These are phyloP conservation scores for Blastosporella zonata DNA, from an alignment of 1,284 basidiomycete species.

Conservation along the genomic window DNA sequence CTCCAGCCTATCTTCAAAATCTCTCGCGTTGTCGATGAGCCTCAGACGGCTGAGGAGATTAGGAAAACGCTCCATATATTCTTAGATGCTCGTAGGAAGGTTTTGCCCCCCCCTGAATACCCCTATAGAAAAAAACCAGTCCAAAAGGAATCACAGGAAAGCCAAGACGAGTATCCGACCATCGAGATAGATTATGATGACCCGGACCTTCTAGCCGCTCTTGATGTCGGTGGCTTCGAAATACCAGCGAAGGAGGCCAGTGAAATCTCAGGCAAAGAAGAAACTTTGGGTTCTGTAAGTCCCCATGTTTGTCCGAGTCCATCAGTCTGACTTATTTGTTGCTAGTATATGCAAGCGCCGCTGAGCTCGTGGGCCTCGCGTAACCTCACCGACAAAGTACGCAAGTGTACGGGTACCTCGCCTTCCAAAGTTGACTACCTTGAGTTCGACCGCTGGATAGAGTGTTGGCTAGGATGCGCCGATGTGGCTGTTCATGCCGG, in stretches of 20 bases:
- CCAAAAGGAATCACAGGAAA: slow-evolving; percentile 57
- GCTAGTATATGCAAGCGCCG: slow-evolving; percentile 28
- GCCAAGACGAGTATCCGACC: slow-evolving; percentile 68
- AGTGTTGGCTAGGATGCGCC: slow-evolving; percentile 78
- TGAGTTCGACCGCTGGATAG: slow-evolving; percentile 55
- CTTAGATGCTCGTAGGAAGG: slow-evolving; percentile 55
- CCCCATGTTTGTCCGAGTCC: background rate
- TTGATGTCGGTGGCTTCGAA: slow-evolving; percentile 36
- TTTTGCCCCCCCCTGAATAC: slow-evolving; percentile 46
- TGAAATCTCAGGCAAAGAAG: slow-evolving; percentile 39
- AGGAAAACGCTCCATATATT: slow-evolving; percentile 62
- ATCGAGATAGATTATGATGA: slow-evolving; percentile 60
- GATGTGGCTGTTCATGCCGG: slow-evolving; percentile 53
- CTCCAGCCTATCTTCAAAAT: slow-evolving; percentile 26
- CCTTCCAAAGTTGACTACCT: slow-evolving; percentile 14
- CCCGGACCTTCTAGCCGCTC: slow-evolving; percentile 49
- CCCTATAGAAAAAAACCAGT: slow-evolving; percentile 29
- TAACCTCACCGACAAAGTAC: slow-evolving; percentile 20
- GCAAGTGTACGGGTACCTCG: slow-evolving; percentile 6
- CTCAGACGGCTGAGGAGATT: slow-evolving; percentile 52
- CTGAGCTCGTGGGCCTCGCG: slow-evolving; percentile 22
- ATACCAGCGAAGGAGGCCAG: slow-evolving; percentile 21
- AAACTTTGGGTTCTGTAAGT: slow-evolving; percentile 40
- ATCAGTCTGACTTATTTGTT: background rate
- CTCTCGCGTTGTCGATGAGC: slow-evolving; percentile 22